phyloP scores from a whole-genome alignment of 352 stramenopile genomes.

The Phytophthora ramorum region DNA sequence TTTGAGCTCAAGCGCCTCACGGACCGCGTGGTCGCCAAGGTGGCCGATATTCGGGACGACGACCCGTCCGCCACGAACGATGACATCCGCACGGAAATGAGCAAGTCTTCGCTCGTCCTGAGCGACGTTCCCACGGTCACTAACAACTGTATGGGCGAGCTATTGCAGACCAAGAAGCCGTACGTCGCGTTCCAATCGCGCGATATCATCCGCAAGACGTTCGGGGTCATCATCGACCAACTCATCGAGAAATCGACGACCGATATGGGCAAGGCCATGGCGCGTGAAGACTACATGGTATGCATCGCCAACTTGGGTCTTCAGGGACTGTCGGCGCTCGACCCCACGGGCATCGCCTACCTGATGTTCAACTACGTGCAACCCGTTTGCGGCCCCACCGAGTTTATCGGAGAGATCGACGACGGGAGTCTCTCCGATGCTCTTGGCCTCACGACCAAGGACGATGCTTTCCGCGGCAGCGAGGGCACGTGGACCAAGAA shows the following conservation, averaged over 20 bases:
- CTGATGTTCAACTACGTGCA: constrained; percentile 62
- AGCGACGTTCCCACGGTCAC: constrained; percentile 54
- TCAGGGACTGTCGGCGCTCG: constrained; percentile 35
- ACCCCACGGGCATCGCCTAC: constrained; percentile 55
- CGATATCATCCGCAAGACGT: constrained; percentile 57
- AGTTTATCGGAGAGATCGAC: constrained; percentile 66
- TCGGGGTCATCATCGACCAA: constrained; percentile 65
- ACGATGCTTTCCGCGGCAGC: constrained; percentile 54
- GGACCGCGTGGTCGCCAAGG: constrained; percentile 49
- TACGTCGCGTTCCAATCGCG: constrained; percentile 49
- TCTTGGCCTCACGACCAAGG: constrained; percentile 46
- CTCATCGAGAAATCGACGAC: constrained; percentile 49
- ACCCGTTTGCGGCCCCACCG: constrained; percentile 63
- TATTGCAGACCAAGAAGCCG: constrained; percentile 36
- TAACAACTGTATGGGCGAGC: constrained; percentile 51
- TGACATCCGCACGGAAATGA: constrained; percentile 50
- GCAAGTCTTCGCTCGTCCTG: constrained; percentile 50
- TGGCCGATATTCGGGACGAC: constrained; percentile 48
- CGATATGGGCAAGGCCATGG: constrained; percentile 50
- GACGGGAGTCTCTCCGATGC: constrained; percentile 43
- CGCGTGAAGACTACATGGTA: constrained; percentile 43
- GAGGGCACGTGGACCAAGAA: constrained; percentile 51
- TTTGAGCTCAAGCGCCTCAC: constrained; percentile 52
- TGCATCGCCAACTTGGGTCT: constrained; percentile 44
- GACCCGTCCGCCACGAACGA: constrained; percentile 33